These are phyloP conservation scores for Clavispora fructus DNA, from an alignment of 805 yeast species.

Conservation along the genomic window DNA sequence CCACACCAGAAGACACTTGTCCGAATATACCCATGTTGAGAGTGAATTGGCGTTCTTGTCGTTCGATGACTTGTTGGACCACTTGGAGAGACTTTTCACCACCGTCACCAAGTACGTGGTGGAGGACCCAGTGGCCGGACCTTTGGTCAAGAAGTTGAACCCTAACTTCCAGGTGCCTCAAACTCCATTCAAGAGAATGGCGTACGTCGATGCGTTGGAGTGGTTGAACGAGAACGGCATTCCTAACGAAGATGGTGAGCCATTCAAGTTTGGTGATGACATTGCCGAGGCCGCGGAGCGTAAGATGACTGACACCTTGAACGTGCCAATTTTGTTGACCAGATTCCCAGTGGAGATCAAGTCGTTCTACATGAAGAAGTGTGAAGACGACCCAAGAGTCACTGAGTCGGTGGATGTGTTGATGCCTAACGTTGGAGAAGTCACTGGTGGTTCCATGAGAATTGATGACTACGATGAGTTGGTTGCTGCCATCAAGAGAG, in stretches of 20 bases:
- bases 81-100: conserved; percentile 76
- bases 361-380: conserved; percentile 96
- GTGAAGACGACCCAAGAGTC: conserved; percentile 84
- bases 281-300: conserved; percentile 99
- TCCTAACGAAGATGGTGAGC: conserved; percentile 90
- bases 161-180: conserved; percentile 82
- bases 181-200: conserved; percentile 86
- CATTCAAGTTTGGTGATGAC: conserved; percentile 95
- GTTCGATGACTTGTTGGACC: conserved; percentile 81
- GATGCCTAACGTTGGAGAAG: conserved; percentile 99
- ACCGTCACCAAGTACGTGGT: conserved; percentile 67
- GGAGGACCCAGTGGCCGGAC: conserved; percentile 90
- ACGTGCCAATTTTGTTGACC: conserved; percentile 85
- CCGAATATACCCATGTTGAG: conserved; percentile 96
- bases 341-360: conserved; percentile 96
- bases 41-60: conserved; percentile 84
- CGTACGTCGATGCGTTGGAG: conserved; percentile 82
- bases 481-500: conserved; percentile 88
- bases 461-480: conserved; percentile 76
- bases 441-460: conserved; percentile 99
- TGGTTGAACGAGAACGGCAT: conserved; percentile 97
- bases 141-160: conserved; percentile 84
- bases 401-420: conserved; percentile 97
- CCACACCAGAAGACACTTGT: conserved; percentile 95
- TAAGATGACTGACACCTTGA: conserved; percentile 93